These are phyloP conservation scores for Talaromyces trachyspermus DNA, from an alignment of 495 filamentous ascomycete species.

Conservation along the genomic window DNA sequence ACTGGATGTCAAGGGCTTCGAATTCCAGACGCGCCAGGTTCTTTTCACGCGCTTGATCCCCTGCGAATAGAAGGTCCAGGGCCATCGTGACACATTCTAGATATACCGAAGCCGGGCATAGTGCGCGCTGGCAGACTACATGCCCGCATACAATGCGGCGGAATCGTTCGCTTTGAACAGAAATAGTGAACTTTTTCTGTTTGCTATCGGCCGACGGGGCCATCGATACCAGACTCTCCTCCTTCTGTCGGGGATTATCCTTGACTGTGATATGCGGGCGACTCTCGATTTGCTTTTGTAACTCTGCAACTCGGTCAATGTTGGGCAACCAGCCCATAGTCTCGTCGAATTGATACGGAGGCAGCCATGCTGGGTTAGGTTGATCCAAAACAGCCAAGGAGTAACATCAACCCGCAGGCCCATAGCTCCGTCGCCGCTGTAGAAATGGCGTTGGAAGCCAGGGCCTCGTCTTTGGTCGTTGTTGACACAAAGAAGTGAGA, in stretches of 20 bases:
- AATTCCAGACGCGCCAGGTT: constrained; percentile 7
- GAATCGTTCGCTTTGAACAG: constrained; percentile 5
- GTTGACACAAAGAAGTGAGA: too few relatives aligned
- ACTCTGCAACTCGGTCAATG: constrained; percentile 7
- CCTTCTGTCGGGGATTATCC: too few relatives aligned
- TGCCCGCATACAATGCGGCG: constrained; percentile 14
- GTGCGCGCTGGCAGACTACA: constrained; percentile 11
- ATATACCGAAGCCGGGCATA: constrained; percentile 31
- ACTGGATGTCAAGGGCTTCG: constrained; percentile 12
- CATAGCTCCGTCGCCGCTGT: too few relatives aligned
- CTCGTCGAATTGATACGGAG: constrained; percentile 12
- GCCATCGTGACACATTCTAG: constrained; percentile 22
- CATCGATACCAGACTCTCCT: not conserved
- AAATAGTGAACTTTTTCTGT: not conserved
- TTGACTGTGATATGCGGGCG: not conserved
- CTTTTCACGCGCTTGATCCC: not conserved
- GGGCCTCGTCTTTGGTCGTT: too few relatives aligned
- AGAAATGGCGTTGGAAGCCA: too few relatives aligned
- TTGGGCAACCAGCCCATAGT: constrained; percentile 9
- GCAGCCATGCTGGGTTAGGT: constrained; percentile 7
- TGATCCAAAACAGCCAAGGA: not conserved
- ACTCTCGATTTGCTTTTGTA: not conserved
- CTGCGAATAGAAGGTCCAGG: constrained; percentile 8
- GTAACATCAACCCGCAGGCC: not conserved
- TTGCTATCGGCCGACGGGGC: not conserved